Conservation (phyloP, 768 basidiomycete species). For the Coprinopsis cinerea region DNA sequence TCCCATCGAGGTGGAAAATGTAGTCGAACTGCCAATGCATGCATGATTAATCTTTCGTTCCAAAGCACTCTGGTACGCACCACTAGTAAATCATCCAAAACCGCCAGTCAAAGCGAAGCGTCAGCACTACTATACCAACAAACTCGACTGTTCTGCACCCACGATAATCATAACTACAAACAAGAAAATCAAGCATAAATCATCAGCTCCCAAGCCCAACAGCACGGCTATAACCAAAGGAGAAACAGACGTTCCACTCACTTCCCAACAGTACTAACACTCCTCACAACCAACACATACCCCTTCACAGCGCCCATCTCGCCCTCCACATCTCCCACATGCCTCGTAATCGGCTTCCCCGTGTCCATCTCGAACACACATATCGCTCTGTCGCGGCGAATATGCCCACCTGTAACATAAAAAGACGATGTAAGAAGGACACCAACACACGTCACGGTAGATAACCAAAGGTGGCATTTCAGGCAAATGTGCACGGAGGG, state of each 20-base stretch:
- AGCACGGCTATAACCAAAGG: background rate
- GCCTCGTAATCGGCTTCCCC: slow-evolving; percentile 50
- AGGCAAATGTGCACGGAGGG: too few relatives aligned
- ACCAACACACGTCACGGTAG: too few relatives aligned
- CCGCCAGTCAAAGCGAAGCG: too few relatives aligned
- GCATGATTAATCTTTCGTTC: too few relatives aligned
- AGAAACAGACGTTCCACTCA: slow-evolving; percentile 25
- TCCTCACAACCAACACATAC: slow-evolving; percentile 51
- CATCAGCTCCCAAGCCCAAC: too few relatives aligned
- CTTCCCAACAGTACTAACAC: slow-evolving; percentile 57
- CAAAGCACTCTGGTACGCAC: too few relatives aligned
- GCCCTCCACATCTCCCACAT: slow-evolving; percentile 45
- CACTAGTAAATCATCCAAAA: too few relatives aligned
- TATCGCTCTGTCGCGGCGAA: slow-evolving; percentile 44
- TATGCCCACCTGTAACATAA: background rate
- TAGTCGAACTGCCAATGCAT: background rate
- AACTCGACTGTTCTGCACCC: too few relatives aligned
- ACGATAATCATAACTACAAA: background rate
- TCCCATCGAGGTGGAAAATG: slow-evolving; percentile 42
- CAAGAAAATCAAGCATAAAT: background rate
- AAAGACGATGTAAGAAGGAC: too few relatives aligned
- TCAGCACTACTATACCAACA: too few relatives aligned
- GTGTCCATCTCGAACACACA: slow-evolving; percentile 62
- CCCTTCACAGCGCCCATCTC: slow-evolving; percentile 60
- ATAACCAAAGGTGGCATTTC: too few relatives aligned